Conservation (phyloP, 129 eudicot species). For the Heracleum sosnowskyi region DNA sequence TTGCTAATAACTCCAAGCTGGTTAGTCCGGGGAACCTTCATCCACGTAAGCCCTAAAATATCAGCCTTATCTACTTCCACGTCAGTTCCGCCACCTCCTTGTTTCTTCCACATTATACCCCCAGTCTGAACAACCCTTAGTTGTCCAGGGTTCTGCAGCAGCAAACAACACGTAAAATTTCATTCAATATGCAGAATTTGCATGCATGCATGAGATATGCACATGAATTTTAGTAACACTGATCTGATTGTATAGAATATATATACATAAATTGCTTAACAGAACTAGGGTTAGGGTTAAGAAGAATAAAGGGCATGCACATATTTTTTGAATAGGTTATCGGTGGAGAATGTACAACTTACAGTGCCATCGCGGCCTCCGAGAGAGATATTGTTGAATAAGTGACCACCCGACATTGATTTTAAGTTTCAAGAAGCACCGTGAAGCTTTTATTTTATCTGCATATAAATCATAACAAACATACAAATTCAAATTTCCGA, state of each 20-base stretch:
- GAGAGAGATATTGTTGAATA: constrained; percentile 81
- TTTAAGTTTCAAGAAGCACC: background rate
- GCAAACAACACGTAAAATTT: constrained; percentile 2
- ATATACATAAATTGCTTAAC: background rate
- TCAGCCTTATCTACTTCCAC: constrained; percentile 81
- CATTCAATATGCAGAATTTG: background rate
- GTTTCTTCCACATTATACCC: constrained; percentile 85
- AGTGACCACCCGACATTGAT: constrained; percentile 82
- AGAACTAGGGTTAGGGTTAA: background rate
- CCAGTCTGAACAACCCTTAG: constrained; percentile 60
- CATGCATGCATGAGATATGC: too few relatives aligned
- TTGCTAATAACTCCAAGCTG: constrained; percentile 70
- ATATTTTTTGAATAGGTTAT: background rate
- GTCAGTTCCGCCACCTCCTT: constrained; percentile 83
- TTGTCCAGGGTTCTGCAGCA: constrained; percentile 77
- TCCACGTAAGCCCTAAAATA: constrained; percentile 59
- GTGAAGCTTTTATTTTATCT: background rate
- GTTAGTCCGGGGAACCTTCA: constrained; percentile 88
- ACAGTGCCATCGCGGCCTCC: constrained; percentile 97
- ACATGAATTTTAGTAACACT: background rate
- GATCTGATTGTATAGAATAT: background rate
- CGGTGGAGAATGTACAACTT: constrained; percentile 21
- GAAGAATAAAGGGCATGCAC: background rate
- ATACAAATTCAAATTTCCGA: too few relatives aligned
- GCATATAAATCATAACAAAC: too few relatives aligned